Percentiles rank a stretch among this genome's conserved stretches.
phyloP scores from a whole-genome alignment of 148 eudicot species.

The Chenopodium formosanum region DNA sequence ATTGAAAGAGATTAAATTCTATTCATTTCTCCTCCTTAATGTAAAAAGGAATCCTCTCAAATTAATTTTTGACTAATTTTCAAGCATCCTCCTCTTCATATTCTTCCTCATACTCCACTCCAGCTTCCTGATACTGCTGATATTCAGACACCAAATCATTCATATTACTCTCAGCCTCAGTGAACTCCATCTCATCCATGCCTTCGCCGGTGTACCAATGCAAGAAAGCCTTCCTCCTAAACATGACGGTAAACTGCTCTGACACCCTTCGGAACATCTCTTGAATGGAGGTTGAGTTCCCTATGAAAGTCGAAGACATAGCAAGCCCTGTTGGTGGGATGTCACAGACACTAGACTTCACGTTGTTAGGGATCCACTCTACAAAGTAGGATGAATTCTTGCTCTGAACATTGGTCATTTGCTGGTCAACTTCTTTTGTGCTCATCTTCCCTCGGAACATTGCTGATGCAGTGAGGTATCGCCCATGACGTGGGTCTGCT shows the following conservation, averaged over 20 bases:
- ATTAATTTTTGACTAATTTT: not conserved
- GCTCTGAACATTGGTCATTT: constrained; percentile 65
- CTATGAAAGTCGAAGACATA: constrained; percentile 61
- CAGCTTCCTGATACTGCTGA: constrained; percentile 58
- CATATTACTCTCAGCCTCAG: constrained; percentile 61
- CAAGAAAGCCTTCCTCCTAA: constrained; percentile 60
- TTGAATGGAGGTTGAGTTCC: constrained; percentile 58
- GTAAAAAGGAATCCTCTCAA: not conserved
- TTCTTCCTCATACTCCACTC: constrained; percentile 18
- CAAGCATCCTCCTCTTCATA: constrained; percentile 11
- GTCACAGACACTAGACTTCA: constrained; percentile 66
- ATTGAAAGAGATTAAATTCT: not conserved
- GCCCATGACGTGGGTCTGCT: constrained; percentile 78
- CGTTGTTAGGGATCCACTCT: constrained; percentile 75
- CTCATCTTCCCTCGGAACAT: constrained; percentile 84
- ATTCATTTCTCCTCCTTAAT: not conserved
- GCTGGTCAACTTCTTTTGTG: constrained; percentile 70
- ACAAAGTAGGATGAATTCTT: constrained; percentile 71
- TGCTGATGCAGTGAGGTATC: constrained; percentile 81
- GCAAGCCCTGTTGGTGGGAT: constrained; percentile 56
- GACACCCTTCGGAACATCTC: constrained; percentile 60
- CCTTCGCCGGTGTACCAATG: constrained; percentile 64
- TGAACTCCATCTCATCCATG: constrained; percentile 58
- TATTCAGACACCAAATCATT: constrained; percentile 57
- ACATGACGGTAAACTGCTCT: constrained; percentile 63